Evolutionary conservation across 768 basidiomycete species (phyloP).

Genomic region (Amanita pallidorosea): DNA sequence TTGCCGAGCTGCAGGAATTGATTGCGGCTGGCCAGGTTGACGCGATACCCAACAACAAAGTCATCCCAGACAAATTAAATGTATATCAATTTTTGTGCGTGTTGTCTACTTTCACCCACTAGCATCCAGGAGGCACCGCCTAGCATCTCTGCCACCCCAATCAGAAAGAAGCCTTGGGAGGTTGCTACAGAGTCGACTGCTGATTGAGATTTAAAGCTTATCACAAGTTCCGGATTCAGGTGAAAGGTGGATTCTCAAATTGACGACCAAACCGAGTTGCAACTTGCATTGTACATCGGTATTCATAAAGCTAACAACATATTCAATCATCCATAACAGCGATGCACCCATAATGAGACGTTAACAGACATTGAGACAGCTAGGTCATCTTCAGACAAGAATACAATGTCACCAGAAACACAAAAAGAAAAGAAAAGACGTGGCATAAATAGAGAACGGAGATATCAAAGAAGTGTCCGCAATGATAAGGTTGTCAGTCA

Average conservation of each 20-base stretch:
- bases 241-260: background rate
- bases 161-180: constrained; percentile 68
- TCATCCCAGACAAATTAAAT: constrained; percentile 56
- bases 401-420: background rate
- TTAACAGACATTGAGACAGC: background rate
- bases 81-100: constrained; percentile 26
- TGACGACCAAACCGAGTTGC: background rate
- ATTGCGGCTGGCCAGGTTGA: constrained; percentile 65
- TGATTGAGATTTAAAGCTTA: background rate
- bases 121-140: constrained; percentile 37
- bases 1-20: constrained; percentile 57
- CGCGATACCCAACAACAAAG: constrained; percentile 69
- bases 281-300: background rate
- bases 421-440: background rate
- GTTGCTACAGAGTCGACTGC: background rate
- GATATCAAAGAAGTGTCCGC: background rate
- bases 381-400: background rate
- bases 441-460: background rate
- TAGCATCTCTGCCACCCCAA: constrained; percentile 39
- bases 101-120: background rate
- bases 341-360: background rate
- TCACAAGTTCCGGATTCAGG: background rate
- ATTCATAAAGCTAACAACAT: background rate
- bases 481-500: background rate
- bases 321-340: background rate